Base-by-base conservation (phyloP, 352 stramenopile species). In the Globisporangium apiculatum region DNA sequence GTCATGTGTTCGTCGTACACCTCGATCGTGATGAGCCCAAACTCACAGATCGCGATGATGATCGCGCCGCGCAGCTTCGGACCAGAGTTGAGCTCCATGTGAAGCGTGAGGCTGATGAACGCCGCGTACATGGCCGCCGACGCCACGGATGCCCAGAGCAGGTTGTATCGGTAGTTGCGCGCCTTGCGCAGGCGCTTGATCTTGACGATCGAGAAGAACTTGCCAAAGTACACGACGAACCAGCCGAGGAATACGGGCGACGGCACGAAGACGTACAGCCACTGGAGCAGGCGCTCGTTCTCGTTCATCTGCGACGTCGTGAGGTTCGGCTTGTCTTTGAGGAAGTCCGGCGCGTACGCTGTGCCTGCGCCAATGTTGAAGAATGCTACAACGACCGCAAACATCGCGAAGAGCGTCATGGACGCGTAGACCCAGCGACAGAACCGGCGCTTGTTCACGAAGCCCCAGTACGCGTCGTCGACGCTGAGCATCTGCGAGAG, bases 111-210 rank as follows among this genome's bases (percentile, higher is more conserved):
- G 47, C 74, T 74, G 48, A 91, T 69, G 31, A 89, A 60, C 11
- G 69, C 12, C n/a, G 58, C 73, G 61, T 91, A 91, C 55, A 81
- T 61, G 11, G 77, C 46, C 9, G 78, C 74, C 12, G 76, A 62
- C 15, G 79, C 60, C 38, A 91, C 65, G 8, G 76, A 85, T 36
- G 71, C 67, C 56, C 87, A 68, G 65, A 91, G 78, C 51, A 91
- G 65, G 58, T 91, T 91, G 75, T 91, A 91, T 60, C 86, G 86
- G 72, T 87, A 91, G 66, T 91, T 87, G 52, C 75, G 78, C 42
- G 78, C 71, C 60, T 87, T 87, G 57, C 81, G 74, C 58, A 91
- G 69, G 0, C 78, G 76, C 58, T 91, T 88, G 66, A 91, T 89
- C 61, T 76, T 75, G 66, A 71, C 83, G 68, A 76, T 79, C 51